These are phyloP conservation scores for Pharus latifolius DNA, from an alignment of 176 grass and related monocot species.

Conservation along the genomic window DNA sequence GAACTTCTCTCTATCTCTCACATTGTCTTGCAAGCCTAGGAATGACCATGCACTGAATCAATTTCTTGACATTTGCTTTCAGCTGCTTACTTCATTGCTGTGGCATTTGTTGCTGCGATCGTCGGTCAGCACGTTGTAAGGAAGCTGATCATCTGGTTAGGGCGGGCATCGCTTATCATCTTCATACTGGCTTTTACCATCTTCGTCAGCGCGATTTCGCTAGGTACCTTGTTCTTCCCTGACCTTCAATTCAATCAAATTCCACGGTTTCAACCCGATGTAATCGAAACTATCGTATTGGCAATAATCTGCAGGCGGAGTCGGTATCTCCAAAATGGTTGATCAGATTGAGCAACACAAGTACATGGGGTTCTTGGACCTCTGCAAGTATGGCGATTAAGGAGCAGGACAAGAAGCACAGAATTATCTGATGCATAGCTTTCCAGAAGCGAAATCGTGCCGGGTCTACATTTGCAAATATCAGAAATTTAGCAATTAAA, in stretches of 20 bases:
- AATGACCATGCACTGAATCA: conserved; percentile 1
- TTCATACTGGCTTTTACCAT: conserved; percentile 87
- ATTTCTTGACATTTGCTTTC: conserved; percentile 5
- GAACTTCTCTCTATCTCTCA: neutral
- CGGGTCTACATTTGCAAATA: too few relatives aligned
- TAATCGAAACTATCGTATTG: neutral
- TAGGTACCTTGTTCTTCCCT: conserved; percentile 32
- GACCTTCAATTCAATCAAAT: neutral
- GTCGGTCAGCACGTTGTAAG: conserved; percentile 65
- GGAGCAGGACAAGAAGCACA: neutral
- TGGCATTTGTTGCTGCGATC: conserved; percentile 68
- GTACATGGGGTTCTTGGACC: conserved; percentile 89
- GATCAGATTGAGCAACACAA: conserved; percentile 45
- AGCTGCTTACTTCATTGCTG: conserved; percentile 50
- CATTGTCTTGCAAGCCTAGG: neutral
- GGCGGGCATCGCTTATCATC: conserved; percentile 86
- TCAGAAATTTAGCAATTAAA: too few relatives aligned
- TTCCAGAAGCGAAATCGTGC: neutral
- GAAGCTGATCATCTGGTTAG: conserved; percentile 59
- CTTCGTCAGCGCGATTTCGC: conserved; percentile 73
- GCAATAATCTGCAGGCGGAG: conserved; percentile 47
- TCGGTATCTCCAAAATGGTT: conserved; percentile 80
- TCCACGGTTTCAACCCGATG: neutral
- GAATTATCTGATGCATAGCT: neutral
- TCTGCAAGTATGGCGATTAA: conserved; percentile 61